phyloP scores from a whole-genome alignment of 768 basidiomycete species.

The Termitomyces sp. region DNA sequence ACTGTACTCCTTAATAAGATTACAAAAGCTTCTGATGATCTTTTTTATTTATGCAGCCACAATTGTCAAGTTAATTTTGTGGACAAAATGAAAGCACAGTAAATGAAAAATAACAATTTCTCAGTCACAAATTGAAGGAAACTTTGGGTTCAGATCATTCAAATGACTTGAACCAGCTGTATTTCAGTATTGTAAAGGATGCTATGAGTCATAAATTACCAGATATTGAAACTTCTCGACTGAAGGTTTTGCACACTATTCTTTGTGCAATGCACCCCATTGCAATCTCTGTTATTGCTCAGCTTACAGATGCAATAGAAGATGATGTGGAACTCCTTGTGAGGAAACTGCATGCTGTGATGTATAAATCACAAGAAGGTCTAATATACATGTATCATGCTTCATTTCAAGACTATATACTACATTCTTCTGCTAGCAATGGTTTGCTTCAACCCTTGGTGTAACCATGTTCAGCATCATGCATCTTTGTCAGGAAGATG shows the following conservation, averaged over 20 bases:
- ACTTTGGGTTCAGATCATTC: not conserved
- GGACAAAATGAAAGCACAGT: not conserved
- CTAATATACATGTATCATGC: conserved; percentile 4
- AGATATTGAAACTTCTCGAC: not conserved
- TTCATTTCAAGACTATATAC: not conserved
- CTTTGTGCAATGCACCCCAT: conserved; percentile 3
- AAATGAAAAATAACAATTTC: not conserved
- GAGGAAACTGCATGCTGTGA: not conserved
- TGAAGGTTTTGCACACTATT: conserved; percentile 2
- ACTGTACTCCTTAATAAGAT: not conserved
- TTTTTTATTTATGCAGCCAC: not conserved
- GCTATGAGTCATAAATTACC: not conserved
- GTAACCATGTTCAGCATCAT: not conserved
- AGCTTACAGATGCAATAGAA: not conserved
- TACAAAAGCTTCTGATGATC: not conserved
- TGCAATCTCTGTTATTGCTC: not conserved
- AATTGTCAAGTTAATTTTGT: not conserved
- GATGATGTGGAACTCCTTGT: not conserved
- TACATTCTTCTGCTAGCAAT: not conserved
- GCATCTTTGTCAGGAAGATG: not conserved
- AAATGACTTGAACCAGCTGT: not conserved
- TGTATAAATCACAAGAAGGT: not conserved
- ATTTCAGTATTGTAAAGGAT: not conserved
- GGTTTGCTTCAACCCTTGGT: not conserved
- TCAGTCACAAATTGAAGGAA: not conserved